A percentile compares a stretch with the other conserved stretches of the same genome.
Conservation (phyloP, 805 yeast species). For the Phaffomyces antillensis region DNA sequence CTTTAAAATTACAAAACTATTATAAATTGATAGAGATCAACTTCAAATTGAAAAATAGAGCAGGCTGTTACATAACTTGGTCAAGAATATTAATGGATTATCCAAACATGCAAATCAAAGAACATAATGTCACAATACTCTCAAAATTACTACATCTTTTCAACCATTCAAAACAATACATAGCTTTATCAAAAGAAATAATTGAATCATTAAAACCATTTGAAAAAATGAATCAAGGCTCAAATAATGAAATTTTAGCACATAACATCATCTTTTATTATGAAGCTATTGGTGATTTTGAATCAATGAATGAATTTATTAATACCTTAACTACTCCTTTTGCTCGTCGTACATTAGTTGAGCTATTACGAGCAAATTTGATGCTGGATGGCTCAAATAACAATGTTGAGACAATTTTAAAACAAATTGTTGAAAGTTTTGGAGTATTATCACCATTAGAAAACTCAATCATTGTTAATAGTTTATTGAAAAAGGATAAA, state of each 20-base stretch:
- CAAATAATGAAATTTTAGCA: conserved; percentile 4
- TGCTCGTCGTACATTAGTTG: conserved; percentile 11
- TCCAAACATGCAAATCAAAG: conserved; percentile 7
- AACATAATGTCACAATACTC: conserved; percentile 13
- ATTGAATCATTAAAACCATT: conserved; percentile 12
- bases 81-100: conserved; percentile 8
- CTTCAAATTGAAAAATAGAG: conserved; percentile 9
- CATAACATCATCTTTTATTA: conserved; percentile 12
- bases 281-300: conserved; percentile 4
- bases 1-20: neutral
- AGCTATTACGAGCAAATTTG: conserved; percentile 14
- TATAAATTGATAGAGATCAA: conserved; percentile 14
- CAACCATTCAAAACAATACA: conserved; percentile 9
- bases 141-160: conserved; percentile 11
- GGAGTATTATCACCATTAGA: conserved; percentile 12
- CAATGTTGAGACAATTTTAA: conserved; percentile 14
- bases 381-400: conserved; percentile 12
- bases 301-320: conserved; percentile 12
- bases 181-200: conserved; percentile 13
- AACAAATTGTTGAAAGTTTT: conserved; percentile 11
- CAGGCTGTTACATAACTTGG: conserved; percentile 20
- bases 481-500: conserved; percentile 11
- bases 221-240: conserved; percentile 4
- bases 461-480: conserved; percentile 15
- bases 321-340: conserved; percentile 10